Conservation (phyloP, 495 filamentous ascomycete genomes). For the Penicillium atrosanguineum region DNA sequence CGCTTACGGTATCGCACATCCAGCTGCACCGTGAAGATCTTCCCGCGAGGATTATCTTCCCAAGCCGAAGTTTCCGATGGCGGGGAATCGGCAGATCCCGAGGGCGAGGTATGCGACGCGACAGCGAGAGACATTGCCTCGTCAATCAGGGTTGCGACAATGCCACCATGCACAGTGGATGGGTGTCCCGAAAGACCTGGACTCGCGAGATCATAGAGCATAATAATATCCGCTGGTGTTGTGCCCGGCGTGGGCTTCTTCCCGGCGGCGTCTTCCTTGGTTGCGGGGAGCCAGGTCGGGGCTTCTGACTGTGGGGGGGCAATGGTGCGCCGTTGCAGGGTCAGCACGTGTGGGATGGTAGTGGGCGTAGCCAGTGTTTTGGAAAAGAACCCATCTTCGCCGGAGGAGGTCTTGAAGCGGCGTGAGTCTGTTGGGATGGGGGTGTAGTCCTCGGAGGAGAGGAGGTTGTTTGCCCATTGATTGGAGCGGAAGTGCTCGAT, state of each 20-base stretch:
- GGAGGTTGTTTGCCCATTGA: conserved; percentile 28
- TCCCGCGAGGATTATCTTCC: conserved; percentile 29
- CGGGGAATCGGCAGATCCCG: not conserved
- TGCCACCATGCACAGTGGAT: conserved; percentile 38
- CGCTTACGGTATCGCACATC: conserved; percentile 40
- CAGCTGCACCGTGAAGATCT: conserved; percentile 39
- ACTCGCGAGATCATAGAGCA: conserved; percentile 33
- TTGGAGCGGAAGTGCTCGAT: conserved; percentile 25
- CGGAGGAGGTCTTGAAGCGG: conserved; percentile 32
- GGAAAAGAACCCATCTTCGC: conserved; percentile 43
- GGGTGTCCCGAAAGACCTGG: conserved; percentile 42
- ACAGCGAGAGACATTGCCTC: conserved; percentile 50
- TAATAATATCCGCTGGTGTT: conserved; percentile 36
- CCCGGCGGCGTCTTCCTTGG: conserved; percentile 22
- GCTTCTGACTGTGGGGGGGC: conserved; percentile 16
- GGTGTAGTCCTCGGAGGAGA: conserved; percentile 29
- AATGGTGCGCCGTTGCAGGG: conserved; percentile 32
- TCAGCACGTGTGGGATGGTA: conserved; percentile 42
- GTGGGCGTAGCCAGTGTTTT: conserved; percentile 31
- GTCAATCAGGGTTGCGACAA: conserved; percentile 71
- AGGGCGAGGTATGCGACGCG: conserved; percentile 25
- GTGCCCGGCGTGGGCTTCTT: conserved; percentile 20
- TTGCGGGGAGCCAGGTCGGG: conserved; percentile 35
- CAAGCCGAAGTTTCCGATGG: not conserved
- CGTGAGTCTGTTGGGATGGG: conserved; percentile 39